phyloP scores from a whole-genome alignment of 768 basidiomycete species.

The Hypsizygus marmoreus region DNA sequence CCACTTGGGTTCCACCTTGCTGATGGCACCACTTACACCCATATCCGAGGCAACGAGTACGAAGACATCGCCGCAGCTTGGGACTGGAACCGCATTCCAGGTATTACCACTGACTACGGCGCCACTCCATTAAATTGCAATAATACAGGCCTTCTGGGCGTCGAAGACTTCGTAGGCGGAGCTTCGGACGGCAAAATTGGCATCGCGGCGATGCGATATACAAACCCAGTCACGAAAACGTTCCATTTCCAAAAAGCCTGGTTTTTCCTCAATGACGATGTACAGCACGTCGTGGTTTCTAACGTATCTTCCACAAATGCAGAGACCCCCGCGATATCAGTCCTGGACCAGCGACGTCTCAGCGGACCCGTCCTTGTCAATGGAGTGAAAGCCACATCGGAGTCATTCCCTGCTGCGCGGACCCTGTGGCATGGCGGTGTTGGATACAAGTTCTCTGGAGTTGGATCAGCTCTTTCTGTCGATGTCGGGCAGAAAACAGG shows the following conservation, averaged over 20 bases:
- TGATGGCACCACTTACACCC: slow-evolving; percentile 65
- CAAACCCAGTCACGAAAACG: slow-evolving; percentile 57
- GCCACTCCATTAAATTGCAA: slow-evolving; percentile 55
- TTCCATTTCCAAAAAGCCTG: slow-evolving; percentile 70
- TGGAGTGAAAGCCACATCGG: slow-evolving; percentile 18
- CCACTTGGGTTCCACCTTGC: slow-evolving; percentile 73
- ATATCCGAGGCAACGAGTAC: slow-evolving; percentile 67
- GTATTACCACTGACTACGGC: slow-evolving; percentile 66
- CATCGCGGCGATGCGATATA: slow-evolving; percentile 66
- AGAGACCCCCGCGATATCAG: slow-evolving; percentile 51
- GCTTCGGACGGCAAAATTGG: slow-evolving; percentile 60
- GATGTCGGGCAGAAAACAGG: slow-evolving; percentile 50
- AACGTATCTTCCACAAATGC: slow-evolving; percentile 45
- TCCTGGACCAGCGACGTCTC: slow-evolving; percentile 66
- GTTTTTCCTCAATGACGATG: slow-evolving; percentile 70
- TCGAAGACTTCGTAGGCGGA: slow-evolving; percentile 67
- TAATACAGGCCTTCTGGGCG: slow-evolving; percentile 42
- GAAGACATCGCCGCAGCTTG: slow-evolving; percentile 72
- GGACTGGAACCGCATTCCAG: slow-evolving; percentile 81
- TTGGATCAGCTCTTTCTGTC: slow-evolving; percentile 42
- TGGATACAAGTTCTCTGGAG: slow-evolving; percentile 44
- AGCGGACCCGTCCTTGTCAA: slow-evolving; percentile 48
- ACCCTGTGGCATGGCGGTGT: slow-evolving; percentile 67
- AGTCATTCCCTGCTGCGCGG: slow-evolving; percentile 17
- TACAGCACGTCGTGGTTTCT: slow-evolving; percentile 65